These are phyloP conservation scores for Aspergillus candidus DNA, from an alignment of 2,329 filamentous ascomycete genomes.

Conservation along the genomic window DNA sequence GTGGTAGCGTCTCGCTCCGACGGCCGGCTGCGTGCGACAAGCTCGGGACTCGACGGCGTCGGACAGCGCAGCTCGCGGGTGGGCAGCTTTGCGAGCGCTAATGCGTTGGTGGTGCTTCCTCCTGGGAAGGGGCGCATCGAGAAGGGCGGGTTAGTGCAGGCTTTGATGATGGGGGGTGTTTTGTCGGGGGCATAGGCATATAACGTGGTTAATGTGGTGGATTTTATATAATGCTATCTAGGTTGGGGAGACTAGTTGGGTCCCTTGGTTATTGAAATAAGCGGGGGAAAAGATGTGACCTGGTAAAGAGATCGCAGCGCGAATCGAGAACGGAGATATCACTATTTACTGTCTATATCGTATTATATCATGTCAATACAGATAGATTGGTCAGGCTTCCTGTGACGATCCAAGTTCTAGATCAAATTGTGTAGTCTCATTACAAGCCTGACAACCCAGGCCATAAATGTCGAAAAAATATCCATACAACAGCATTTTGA, in stretches of 20 bases:
- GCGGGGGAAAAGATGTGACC: too few species aligned
- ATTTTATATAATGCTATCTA: too few species aligned
- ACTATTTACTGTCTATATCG: too few species aligned
- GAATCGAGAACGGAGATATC: background rate
- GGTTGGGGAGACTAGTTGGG: too few species aligned
- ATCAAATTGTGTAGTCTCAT: too few species aligned
- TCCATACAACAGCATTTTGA: too few species aligned
- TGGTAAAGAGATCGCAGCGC: background rate
- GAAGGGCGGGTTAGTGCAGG: slow-evolving; percentile 67
- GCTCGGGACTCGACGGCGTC: slow-evolving; percentile 62
- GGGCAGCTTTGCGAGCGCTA: slow-evolving; percentile 81
- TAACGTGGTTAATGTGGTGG: background rate
- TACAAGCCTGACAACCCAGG: too few species aligned
- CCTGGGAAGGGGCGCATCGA: slow-evolving; percentile 49
- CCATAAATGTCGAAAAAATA: too few species aligned
- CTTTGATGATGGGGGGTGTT: slow-evolving; percentile 66
- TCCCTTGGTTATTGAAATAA: background rate
- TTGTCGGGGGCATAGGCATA: slow-evolving; percentile 16
- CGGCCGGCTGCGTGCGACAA: slow-evolving; percentile 65
- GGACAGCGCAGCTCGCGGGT: slow-evolving; percentile 80
- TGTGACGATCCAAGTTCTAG: too few species aligned
- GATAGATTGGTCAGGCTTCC: too few species aligned
- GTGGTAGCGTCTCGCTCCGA: slow-evolving; percentile 57
- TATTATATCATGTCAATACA: too few species aligned
- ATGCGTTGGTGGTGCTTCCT: slow-evolving; percentile 66